phyloP scores from a whole-genome alignment of 352 stramenopile species.

The Phytophthora pinifolia region DNA sequence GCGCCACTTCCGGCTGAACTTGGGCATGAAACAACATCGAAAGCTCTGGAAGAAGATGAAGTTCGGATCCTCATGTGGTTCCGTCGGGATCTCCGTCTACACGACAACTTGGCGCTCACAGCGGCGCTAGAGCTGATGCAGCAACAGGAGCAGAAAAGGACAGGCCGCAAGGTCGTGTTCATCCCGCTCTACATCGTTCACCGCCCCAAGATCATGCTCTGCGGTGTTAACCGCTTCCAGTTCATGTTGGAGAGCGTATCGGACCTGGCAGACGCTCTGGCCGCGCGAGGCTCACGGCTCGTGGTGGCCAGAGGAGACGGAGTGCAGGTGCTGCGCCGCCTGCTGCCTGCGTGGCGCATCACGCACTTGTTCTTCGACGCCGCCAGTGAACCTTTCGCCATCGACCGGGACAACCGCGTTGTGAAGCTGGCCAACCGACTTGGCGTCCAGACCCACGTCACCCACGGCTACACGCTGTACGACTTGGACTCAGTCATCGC shows the following conservation, averaged over 20 bases:
- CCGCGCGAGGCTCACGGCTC: slow-evolving; percentile 57
- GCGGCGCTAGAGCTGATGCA: slow-evolving; percentile 57
- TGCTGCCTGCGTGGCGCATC: slow-evolving; percentile 87
- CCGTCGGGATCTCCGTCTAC: slow-evolving; percentile 93
- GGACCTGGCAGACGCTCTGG: slow-evolving; percentile 74
- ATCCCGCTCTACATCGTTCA: slow-evolving; percentile 91
- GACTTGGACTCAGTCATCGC: slow-evolving; percentile 66
- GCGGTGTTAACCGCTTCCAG: slow-evolving; percentile 81
- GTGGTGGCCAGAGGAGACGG: slow-evolving; percentile 77
- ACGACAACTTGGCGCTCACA: slow-evolving; percentile 95
- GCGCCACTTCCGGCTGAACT: slow-evolving; percentile 6
- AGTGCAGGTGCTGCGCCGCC: slow-evolving; percentile 72
- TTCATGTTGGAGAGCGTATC: slow-evolving; percentile 94
- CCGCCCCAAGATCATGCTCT: slow-evolving; percentile 84
- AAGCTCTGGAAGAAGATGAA: slow-evolving; percentile 1
- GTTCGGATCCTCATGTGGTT: slow-evolving; percentile 91
- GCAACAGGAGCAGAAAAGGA: slow-evolving; percentile 10
- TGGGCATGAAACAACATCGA: neutral
- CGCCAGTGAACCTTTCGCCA: slow-evolving; percentile 91
- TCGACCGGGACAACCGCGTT: slow-evolving; percentile 75
- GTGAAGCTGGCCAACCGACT: slow-evolving; percentile 41
- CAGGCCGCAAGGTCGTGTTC: slow-evolving; percentile 36
- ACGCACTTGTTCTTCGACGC: slow-evolving; percentile 91
- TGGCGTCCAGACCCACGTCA: slow-evolving; percentile 75
- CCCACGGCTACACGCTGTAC: slow-evolving; percentile 68